Evolutionary conservation across 2,329 filamentous ascomycete genomes (phyloP).

Genomic region (Stromatinia cepivora): DNA sequence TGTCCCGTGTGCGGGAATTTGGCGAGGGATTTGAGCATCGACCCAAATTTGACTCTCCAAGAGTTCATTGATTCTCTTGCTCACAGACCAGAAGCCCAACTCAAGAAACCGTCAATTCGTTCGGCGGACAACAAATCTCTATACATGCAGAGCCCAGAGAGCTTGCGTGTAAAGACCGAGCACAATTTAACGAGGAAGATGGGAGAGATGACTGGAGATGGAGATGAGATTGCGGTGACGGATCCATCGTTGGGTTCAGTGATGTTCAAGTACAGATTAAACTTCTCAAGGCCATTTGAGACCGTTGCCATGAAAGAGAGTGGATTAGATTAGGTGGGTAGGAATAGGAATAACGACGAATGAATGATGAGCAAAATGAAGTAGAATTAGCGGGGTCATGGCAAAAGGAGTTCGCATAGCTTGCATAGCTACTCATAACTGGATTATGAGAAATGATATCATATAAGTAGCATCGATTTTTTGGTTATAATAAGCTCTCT

Average conservation of each 20-base stretch:
- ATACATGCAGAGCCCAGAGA: slow-evolving; percentile 83
- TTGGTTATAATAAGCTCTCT: slow-evolving; percentile 13
- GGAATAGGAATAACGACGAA: background rate
- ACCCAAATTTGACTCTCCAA: slow-evolving; percentile 70
- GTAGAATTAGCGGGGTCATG: background rate
- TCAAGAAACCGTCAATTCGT: slow-evolving; percentile 89
- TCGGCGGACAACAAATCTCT: slow-evolving; percentile 79
- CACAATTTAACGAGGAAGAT: slow-evolving; percentile 80
- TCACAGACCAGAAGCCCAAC: slow-evolving; percentile 80
- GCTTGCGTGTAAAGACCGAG: slow-evolving; percentile 80
- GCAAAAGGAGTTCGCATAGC: slow-evolving; percentile 18
- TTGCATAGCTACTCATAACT: slow-evolving; percentile 8
- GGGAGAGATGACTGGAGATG: slow-evolving; percentile 71
- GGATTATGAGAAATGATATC: slow-evolving; percentile 10
- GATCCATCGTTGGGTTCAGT: slow-evolving; percentile 75
- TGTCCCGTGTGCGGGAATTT: slow-evolving; percentile 91
- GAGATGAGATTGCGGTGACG: slow-evolving; percentile 87
- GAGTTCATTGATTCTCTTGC: slow-evolving; percentile 85
- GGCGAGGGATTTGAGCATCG: slow-evolving; percentile 71
- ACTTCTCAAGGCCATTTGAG: slow-evolving; percentile 33
- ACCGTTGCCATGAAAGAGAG: background rate
- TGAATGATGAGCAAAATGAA: slow-evolving; percentile 10
- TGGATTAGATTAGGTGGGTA: background rate
- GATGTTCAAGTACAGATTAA: slow-evolving; percentile 40
- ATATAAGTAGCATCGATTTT: slow-evolving; percentile 17